A percentile compares a stretch with the other conserved stretches of the same genome.
Evolutionary conservation across 495 filamentous ascomycete genomes (phyloP).

Genomic region (Jackrogersella minutella): DNA sequence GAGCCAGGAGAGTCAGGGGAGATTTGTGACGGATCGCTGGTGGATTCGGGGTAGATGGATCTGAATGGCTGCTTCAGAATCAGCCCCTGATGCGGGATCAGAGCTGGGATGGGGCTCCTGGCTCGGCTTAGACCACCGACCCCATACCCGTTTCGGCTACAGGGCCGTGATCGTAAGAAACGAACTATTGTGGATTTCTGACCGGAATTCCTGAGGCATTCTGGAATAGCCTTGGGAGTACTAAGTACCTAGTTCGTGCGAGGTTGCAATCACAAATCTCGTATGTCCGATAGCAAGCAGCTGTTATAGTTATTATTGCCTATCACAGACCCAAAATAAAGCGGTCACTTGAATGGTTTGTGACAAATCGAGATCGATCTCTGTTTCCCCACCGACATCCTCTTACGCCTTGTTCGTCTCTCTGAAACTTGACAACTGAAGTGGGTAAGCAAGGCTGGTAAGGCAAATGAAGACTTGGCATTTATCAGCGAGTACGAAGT

Average conservation of each 20-base stretch:
- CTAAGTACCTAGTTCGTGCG: too few relatives aligned
- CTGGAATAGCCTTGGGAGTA: slow-evolving; percentile 15
- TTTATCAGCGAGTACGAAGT: too few relatives aligned
- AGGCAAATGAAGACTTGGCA: background rate
- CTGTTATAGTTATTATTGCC: background rate
- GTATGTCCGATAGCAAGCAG: background rate
- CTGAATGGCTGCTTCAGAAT: slow-evolving; percentile 40
- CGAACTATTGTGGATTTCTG: background rate
- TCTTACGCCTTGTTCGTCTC: background rate
- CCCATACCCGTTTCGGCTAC: slow-evolving; percentile 27
- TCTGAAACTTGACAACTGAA: background rate
- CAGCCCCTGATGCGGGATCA: slow-evolving; percentile 30
- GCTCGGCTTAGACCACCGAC: slow-evolving; percentile 3
- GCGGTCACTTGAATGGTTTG: background rate
- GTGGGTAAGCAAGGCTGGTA: background rate
- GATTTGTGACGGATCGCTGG: slow-evolving; percentile 33
- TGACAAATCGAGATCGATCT: slow-evolving; percentile 24
- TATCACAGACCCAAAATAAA: background rate
- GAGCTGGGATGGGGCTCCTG: slow-evolving; percentile 26
- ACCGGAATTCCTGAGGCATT: slow-evolving; percentile 20
- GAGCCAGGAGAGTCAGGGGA: background rate
- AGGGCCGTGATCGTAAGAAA: slow-evolving; percentile 5
- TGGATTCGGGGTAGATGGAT: slow-evolving; percentile 23
- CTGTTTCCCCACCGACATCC: background rate
- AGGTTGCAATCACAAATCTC: background rate